Conservation (phyloP, 2,329 filamentous ascomycete species). For the Aspergillus floridensis region DNA sequence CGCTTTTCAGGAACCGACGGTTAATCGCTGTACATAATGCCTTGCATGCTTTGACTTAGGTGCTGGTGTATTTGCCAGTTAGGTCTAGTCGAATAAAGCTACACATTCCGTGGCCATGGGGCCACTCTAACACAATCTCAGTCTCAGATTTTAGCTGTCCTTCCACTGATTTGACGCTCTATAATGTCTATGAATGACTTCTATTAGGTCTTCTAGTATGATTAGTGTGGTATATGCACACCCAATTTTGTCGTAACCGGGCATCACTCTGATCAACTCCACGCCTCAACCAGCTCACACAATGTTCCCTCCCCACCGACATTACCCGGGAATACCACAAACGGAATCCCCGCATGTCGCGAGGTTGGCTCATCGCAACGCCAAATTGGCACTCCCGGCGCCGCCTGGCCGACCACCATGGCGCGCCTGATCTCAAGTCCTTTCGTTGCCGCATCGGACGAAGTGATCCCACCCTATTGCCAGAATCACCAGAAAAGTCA, state of each 20-base stretch:
- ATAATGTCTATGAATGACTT: too few species aligned
- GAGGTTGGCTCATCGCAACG: slow-evolving; percentile 54
- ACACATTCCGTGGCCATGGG: slow-evolving; percentile 24
- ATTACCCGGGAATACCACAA: slow-evolving; percentile 60
- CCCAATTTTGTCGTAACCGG: too few species aligned
- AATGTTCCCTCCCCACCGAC: slow-evolving; percentile 53
- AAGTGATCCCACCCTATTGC: slow-evolving; percentile 56
- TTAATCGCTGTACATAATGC: slow-evolving; percentile 24
- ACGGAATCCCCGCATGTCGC: slow-evolving; percentile 53
- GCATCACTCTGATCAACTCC: slow-evolving; percentile 22
- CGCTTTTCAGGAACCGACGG: slow-evolving; percentile 8
- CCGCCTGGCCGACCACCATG: slow-evolving; percentile 56
- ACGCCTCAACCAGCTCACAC: slow-evolving; percentile 46
- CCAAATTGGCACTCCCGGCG: slow-evolving; percentile 59
- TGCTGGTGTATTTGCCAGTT: slow-evolving; percentile 19
- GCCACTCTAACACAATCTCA: slow-evolving; percentile 6
- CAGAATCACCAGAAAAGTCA: too few species aligned
- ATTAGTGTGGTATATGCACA: too few species aligned
- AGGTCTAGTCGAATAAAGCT: slow-evolving; percentile 26
- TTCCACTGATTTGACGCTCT: too few species aligned
- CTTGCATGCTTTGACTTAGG: slow-evolving; percentile 13
- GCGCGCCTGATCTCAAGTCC: slow-evolving; percentile 55
- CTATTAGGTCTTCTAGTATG: too few species aligned
- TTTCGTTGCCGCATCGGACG: slow-evolving; percentile 58
- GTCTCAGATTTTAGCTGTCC: too few species aligned